Percentiles rank a stretch among this genome's conserved stretches.
These are phyloP conservation scores for Solanum sitiens DNA, from an alignment of 257 asterid species.

Conservation along the genomic window DNA sequence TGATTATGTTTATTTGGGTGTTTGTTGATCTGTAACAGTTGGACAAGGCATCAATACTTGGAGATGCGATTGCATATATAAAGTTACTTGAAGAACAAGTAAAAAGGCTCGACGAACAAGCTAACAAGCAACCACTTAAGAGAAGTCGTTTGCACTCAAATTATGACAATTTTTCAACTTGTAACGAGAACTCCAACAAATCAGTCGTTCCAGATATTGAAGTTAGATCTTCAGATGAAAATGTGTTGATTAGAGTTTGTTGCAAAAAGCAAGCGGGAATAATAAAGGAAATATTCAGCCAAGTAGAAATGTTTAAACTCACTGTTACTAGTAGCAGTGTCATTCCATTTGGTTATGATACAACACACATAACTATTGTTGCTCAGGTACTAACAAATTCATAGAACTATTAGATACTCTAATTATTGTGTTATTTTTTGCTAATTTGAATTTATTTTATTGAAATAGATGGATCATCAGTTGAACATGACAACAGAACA, in stretches of 20 bases:
- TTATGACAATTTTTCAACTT: background rate
- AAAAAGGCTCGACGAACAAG: background rate
- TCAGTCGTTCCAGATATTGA: background rate
- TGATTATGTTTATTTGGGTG: background rate
- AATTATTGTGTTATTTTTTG: background rate
- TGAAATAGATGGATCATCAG: background rate
- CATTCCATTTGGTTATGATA: background rate
- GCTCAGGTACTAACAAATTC: background rate
- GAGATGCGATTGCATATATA: background rate
- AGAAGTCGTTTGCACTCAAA: background rate
- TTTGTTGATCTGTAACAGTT: background rate
- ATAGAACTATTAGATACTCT: background rate
- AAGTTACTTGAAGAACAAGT: background rate
- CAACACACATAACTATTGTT: background rate
- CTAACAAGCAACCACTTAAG: background rate
- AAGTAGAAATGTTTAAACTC: background rate
- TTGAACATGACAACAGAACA: background rate
- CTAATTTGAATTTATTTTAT: background rate
- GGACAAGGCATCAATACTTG: conserved; percentile 2
- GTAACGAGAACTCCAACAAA: background rate
- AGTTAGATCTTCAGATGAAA: background rate
- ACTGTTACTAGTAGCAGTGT: background rate
- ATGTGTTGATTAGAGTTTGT: background rate
- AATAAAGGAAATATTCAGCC: background rate
- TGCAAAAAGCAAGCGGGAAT: background rate